phyloP scores from a whole-genome alignment of 768 basidiomycete genomes.

The Russula sp. region DNA sequence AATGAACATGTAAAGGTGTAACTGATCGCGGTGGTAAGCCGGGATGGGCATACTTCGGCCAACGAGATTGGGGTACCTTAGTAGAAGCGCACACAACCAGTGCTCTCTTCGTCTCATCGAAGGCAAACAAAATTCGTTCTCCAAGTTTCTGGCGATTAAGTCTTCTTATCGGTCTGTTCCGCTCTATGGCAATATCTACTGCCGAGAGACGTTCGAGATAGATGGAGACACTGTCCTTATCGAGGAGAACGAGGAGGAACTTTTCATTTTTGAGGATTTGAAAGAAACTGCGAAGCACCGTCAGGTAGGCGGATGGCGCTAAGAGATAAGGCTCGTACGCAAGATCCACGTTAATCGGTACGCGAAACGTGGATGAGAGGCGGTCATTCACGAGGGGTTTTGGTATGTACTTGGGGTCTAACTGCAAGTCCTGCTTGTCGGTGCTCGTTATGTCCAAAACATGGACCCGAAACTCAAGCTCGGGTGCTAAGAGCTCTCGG shows the following conservation, averaged over 20 bases:
- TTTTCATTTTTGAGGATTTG: slow-evolving; percentile 15
- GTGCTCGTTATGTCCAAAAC: background rate
- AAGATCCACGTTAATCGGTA: background rate
- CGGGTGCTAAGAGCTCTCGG: background rate
- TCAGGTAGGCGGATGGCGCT: too few species aligned
- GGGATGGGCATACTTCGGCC: background rate
- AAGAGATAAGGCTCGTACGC: slow-evolving; percentile 30
- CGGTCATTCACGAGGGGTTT: too few species aligned
- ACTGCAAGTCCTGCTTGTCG: slow-evolving; percentile 2
- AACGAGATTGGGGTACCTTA: slow-evolving; percentile 42
- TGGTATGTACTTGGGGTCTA: slow-evolving; percentile 4
- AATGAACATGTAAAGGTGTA: slow-evolving; percentile 41
- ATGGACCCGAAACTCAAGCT: background rate
- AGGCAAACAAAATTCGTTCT: slow-evolving; percentile 39
- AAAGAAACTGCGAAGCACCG: slow-evolving; percentile 1
- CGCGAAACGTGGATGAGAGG: background rate
- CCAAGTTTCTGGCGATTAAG: slow-evolving; percentile 46
- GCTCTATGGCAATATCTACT: slow-evolving; percentile 3
- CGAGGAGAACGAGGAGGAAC: slow-evolving; percentile 9
- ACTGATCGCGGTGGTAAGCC: slow-evolving; percentile 11
- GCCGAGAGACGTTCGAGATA: slow-evolving; percentile 6
- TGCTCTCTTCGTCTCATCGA: slow-evolving; percentile 47
- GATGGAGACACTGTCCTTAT: background rate
- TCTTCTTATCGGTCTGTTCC: background rate
- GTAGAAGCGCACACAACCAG: too few species aligned